A percentile compares a stretch with the other conserved stretches of the same genome.
phyloP scores from a whole-genome alignment of 345 rosid species.

The Eucalyptus dawsonii region DNA sequence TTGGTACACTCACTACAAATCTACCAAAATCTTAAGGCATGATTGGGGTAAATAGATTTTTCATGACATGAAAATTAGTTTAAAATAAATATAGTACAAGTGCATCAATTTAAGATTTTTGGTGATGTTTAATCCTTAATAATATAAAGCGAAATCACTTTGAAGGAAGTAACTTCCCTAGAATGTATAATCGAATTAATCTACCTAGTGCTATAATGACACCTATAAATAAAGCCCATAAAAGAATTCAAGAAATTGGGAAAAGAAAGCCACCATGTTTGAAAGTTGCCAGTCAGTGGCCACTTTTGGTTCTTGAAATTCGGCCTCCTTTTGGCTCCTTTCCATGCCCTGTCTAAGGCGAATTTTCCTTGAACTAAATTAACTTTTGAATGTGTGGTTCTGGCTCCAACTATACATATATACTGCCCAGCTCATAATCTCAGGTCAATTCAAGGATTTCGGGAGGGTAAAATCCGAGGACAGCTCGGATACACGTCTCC shows the following conservation, averaged over 20 bases:
- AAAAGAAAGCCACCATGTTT: not conserved
- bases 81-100: not conserved
- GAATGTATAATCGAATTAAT: not conserved
- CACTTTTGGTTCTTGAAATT: not conserved
- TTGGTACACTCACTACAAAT: not conserved
- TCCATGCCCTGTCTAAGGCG: not conserved
- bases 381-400: not conserved
- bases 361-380: not conserved
- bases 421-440: not conserved
- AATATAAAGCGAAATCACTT: not conserved
- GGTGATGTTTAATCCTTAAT: not conserved
- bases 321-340: not conserved
- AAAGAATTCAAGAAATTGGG: not conserved
- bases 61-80: not conserved
- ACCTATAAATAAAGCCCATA: not conserved
- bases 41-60: not conserved
- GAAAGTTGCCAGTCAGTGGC: not conserved
- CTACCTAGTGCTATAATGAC: not conserved
- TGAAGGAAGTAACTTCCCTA: not conserved
- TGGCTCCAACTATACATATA: not conserved
- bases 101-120: not conserved
- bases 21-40: not conserved
- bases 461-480: not conserved
- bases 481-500: not conserved
- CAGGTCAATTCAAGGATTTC: not conserved